Conservation (phyloP, 345 rosid species). For the Chamaenerion angustifolium region DNA sequence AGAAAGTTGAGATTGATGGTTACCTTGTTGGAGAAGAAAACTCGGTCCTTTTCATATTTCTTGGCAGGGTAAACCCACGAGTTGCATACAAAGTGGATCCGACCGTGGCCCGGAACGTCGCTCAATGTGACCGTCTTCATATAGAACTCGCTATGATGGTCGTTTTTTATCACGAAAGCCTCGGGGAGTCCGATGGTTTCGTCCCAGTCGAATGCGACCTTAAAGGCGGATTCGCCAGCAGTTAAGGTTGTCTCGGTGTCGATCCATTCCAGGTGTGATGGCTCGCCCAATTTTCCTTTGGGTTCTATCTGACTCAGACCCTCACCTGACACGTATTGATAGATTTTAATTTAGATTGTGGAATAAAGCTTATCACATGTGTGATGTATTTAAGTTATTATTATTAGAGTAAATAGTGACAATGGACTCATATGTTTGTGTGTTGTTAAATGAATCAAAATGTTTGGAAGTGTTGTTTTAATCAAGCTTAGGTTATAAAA, state of each 20-base stretch:
- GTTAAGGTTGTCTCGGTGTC: conserved; percentile 6
- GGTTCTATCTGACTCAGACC: background rate
- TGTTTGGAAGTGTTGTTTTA: too few relatives aligned
- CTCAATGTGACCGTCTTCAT: conserved; percentile 25
- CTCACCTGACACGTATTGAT: too few relatives aligned
- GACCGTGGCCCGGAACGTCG: conserved; percentile 28
- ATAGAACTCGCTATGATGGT: conserved; percentile 32
- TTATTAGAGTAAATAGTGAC: too few relatives aligned
- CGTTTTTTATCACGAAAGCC: conserved; percentile 22
- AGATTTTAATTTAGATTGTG: too few relatives aligned
- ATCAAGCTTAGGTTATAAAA: too few relatives aligned
- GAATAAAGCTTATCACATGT: too few relatives aligned
- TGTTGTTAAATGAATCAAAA: too few relatives aligned
- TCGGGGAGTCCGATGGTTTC: conserved; percentile 24
- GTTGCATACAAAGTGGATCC: conserved; percentile 35
- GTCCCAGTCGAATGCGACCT: conserved; percentile 23
- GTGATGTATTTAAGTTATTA: too few relatives aligned
- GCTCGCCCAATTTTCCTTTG: conserved; percentile 21
- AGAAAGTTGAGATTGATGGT: too few relatives aligned
- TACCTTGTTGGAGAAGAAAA: conserved; percentile 35
- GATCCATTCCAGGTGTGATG: conserved; percentile 19
- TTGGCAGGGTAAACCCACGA: conserved; percentile 34
- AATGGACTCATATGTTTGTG: too few relatives aligned
- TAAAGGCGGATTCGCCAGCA: conserved; percentile 16
- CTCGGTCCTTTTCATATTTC: conserved; percentile 16